phyloP scores from a whole-genome alignment of 2,329 filamentous ascomycete genomes.

The Zymoseptoria pseudotritici region DNA sequence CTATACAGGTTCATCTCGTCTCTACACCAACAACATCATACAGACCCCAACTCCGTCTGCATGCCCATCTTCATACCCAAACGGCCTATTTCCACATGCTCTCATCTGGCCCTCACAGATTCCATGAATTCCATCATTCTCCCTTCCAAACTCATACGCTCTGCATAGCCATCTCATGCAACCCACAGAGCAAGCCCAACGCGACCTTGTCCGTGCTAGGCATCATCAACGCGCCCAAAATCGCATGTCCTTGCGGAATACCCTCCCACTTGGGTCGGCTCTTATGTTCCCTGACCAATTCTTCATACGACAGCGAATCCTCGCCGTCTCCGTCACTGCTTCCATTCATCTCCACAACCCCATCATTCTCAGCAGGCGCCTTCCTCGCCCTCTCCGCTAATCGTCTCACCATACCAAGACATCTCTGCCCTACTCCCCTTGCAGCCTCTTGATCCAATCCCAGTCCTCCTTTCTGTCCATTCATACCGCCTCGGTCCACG shows the following conservation, averaged over 20 bases:
- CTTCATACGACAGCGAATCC: constrained; percentile 13
- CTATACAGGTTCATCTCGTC: no score
- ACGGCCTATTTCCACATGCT: no score
- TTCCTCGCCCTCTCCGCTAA: constrained; percentile 38
- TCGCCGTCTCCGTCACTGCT: background rate
- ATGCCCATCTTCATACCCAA: no score
- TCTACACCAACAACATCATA: no score
- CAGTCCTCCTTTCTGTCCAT: constrained; percentile 13
- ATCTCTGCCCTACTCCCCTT: constrained; percentile 35
- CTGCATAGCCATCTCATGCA: constrained; percentile 31
- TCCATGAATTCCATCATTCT: no score
- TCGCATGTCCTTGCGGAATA: constrained; percentile 39
- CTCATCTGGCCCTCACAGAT: no score
- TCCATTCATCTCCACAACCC: background rate
- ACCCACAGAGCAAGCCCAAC: constrained; percentile 35
- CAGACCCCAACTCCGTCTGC: no score
- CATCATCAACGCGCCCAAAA: constrained; percentile 41
- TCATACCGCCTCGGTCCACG: constrained; percentile 41
- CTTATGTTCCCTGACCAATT: constrained; percentile 16
- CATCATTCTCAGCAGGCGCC: constrained; percentile 14
- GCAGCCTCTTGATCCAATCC: constrained; percentile 27
- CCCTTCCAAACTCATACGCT: background rate
- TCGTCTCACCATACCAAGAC: constrained; percentile 40
- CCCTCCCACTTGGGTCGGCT: constrained; percentile 34
- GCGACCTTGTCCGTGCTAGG: constrained; percentile 37